Evolutionary conservation across 768 basidiomycete genomes (phyloP), one percentile per base, ranked within the genome.

Genomic region (Arthromyces matolae): DNA sequence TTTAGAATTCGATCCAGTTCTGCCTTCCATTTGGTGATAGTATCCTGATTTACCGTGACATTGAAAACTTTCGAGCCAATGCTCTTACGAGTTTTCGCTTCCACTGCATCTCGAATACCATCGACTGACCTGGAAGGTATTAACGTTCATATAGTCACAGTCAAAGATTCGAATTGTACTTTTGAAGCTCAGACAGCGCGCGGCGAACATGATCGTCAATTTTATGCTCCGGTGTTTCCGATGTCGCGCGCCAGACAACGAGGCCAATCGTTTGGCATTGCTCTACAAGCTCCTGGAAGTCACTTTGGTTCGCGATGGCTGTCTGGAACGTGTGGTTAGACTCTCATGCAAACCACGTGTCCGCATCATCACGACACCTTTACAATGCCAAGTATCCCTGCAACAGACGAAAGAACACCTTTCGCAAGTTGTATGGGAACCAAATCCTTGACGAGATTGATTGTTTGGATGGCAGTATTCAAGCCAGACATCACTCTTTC

Each of bases 251-350:
- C 39, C 47, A 50, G 29, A 53, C 39, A 5, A 50, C 25, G 12
- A 53, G 44, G 19, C 41, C 23, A 16, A 54, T 50, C 23, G 23
- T 54, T 12, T 50, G 41, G 20, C 53, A 54, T 42, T 47, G 45
- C 23, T 47, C 53, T 19, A 37, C 45, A 4, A 54, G 35, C 5
- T 44, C 49, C 13, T n/a, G 18, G 13, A 53, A 53, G 38, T 50
- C 52, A 18, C 24, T 20, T 19, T 41, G 27, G 31, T 51, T 50
- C 3, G 19, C 18, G 9, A 49, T 38, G 5, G 44, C 47, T 7
- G 35, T 47, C 42, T 54, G n/a, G 23, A 14, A 33, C 16, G 10
- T 5, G 8, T 27, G n/a, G n/a, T n/a, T n/a, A n/a, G n/a, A n/a
- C n/a, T n/a, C n/a, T n/a, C n/a, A n/a, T n/a, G n/a, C n/a, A n/a